Evolutionary conservation across 768 basidiomycete genomes (phyloP), one percentile per base, ranked within the genome.

Genomic region (Panellus pusillus): DNA sequence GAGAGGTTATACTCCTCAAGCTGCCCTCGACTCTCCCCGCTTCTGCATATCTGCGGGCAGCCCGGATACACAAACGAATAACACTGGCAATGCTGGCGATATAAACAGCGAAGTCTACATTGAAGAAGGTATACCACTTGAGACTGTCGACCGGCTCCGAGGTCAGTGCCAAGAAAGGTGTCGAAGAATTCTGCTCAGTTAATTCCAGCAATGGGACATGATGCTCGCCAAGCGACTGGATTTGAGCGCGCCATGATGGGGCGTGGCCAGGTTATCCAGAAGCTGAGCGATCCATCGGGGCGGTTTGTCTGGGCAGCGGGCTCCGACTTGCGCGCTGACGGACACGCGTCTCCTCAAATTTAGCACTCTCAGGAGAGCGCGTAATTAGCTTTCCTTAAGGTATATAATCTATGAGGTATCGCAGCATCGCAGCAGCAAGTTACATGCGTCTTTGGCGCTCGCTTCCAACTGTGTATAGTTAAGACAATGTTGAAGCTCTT

Each of bases 21-120:
- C 91, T 3, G 91, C 94, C 13, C 81, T 99, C 35, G 96, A 98
- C 70, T 89, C 93, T 0, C 96, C 95, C 9, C 84, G 96, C 13
- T 97, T 98, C 74, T 98, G 95, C 66, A 98, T 98, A 53, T 94
- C 93, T 13, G 82, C 92, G 15, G 90, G 89, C 20, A 79, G 78
- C 51, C 88, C 91, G 0, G 84, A 88, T 57, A 64, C 79, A 2
- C 74, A 80, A 39, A 74, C 71, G 19, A 71, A 72, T 31, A 68
- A 74, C 28, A 69, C 73, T 9, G 75, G 75, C 9, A 68, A 71
- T 20, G 84, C 84, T 0, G 85, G 86, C 4, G 84, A 89, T 65
- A 78, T 83, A 38, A 91, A 91, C 64, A 88, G 89, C 58, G 87
- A 89, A 59, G 86, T 98, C 6, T 93, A 87, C 70, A 82, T 98